Base-by-base conservation (phyloP, 768 basidiomycete genomes). In the Xanthoconium stramineum region DNA sequence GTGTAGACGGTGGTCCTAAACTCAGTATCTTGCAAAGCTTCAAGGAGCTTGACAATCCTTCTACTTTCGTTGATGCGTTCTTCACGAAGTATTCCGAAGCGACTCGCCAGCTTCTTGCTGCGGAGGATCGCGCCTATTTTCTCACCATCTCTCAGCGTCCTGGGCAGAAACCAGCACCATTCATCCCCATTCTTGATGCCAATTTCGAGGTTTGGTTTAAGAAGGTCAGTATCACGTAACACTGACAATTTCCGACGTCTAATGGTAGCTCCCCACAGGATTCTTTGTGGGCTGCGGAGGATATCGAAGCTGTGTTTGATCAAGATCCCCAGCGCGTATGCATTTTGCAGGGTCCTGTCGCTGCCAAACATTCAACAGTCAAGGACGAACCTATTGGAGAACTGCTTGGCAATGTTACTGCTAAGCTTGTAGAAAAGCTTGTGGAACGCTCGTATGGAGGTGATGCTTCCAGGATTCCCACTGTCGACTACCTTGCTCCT, bases 141-240 rank as follows among this genome's bases (percentile, higher is more conserved):
- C 83, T 98, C 38, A 89, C 92, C 35, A 98, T 99, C 66, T 80
- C 92, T 24, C 96, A 99, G 73, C 83, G 97, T 47, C 91, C 93
- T 13, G 94, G 94, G 5, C 97, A 99, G 80, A 99, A 98, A 75
- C 97, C 97, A 2, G 96, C 88, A 8, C 97, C 97, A 0, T 99
- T 98, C 79, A 97, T 99, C 63, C 95, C 96, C 5, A 86, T 99
- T 32, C 83, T 98, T 50, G 95, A 98, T 69, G 85, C 87, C 20
- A 85, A 75, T 62, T 98, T 98, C 68, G 93, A 95, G 70, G 94
- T 98, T 50, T 99, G 97, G 97, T 98, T 99, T 79, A 98, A 99
- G 83, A 99, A 99, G 88, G 92, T 90, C 58, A 39, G 79, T 59
- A 42, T 36, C 32, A 6, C 14, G 19, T 6, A 10, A 46, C 53